Base-by-base conservation (phyloP, 2,329 filamentous ascomycete species). In the Penicillium sp. region DNA sequence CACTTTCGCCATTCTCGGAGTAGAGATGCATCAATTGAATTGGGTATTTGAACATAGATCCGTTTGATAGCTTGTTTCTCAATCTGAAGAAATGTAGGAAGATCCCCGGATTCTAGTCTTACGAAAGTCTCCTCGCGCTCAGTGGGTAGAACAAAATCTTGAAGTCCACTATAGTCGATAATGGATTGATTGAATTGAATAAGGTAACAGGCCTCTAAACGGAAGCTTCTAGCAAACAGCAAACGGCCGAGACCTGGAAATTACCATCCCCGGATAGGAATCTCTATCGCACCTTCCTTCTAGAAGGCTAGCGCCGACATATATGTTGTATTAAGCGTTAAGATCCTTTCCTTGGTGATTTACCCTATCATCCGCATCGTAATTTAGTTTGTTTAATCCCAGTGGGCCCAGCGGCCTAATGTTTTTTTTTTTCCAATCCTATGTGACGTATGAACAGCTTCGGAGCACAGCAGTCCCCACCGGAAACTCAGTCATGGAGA, bases 391-490 rank as follows among this genome's bases (percentile, higher is more conserved):
- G 15, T 38, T 38, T 28, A n/a, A 3, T 22, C 9, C 28, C 17
- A 26, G 38, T 33, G 19, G 58, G 44, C 37, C 53, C 30, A 51
- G 45, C 40, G 47, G 50, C 35, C 30, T 19, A 26, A n/a, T n/a
- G n/a, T n/a, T n/a, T n/a, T n/a, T n/a, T 45, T 28, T 49, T 26
- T 49, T 28, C 45, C 15, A 28, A 3, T 49, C 24, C 9, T n/a
- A 40, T 44, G 68, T 70, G 68, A 70, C 68, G 68, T 70, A 68
- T 60, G 19, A 53, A 45, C 12, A n/a, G 58, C 45, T 38, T 66
- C 68, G 68, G 68, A 69, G 68, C 64, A 70, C 68, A 61, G 63
- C 59, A 66, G 68, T 70, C 68, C 68, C 68, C 68, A 69, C 67
- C 65, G 58, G 56, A 58, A 58, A 58, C 15, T 65, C 58, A 61